A percentile compares a stretch with the other conserved stretches of the same genome.
phyloP scores from a whole-genome alignment of 371 early-diverging fungal species.

The Mycotypha africana region DNA sequence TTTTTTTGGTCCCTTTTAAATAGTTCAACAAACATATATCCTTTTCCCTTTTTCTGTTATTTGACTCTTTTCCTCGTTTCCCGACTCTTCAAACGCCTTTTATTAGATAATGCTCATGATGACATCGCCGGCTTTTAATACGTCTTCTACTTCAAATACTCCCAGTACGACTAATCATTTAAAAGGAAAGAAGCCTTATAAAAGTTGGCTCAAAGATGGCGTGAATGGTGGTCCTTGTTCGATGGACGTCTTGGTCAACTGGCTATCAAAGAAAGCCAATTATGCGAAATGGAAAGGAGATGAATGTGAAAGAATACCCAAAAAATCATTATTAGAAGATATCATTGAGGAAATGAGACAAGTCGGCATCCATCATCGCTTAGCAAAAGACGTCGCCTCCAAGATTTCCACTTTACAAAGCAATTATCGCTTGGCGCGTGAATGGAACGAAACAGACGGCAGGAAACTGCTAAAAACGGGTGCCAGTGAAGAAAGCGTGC shows the following conservation, averaged over 20 bases:
- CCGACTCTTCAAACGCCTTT: background rate
- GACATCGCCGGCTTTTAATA: background rate
- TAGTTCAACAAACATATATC: too few species aligned
- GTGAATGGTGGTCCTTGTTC: constrained; percentile 43
- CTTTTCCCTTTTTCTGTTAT: constrained; percentile 11
- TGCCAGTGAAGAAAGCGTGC: constrained; percentile 29
- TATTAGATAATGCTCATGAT: constrained; percentile 25
- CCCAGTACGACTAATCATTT: constrained; percentile 14
- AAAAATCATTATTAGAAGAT: constrained; percentile 35
- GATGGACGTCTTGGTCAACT: constrained; percentile 40
- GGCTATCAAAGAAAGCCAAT: constrained; percentile 41
- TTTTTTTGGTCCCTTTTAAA: constrained; percentile 4
- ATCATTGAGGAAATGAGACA: constrained; percentile 41
- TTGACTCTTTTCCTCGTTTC: constrained; percentile 4
- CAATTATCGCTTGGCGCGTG: constrained; percentile 39
- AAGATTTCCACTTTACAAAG: constrained; percentile 44
- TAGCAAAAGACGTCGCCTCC: constrained; percentile 40
- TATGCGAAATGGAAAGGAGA: constrained; percentile 45
- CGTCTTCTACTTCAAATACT: background rate
- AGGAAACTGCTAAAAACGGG: constrained; percentile 29
- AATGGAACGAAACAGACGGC: constrained; percentile 41
- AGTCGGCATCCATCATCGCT: constrained; percentile 39
- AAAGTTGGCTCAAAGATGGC: constrained; percentile 48
- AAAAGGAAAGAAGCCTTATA: constrained; percentile 42
- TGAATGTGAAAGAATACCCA: constrained; percentile 38